Evolutionary conservation across 2,329 filamentous ascomycete species (phyloP), one percentile per base, ranked within the genome.

Genomic region (Basipetospora chlamydospora): DNA sequence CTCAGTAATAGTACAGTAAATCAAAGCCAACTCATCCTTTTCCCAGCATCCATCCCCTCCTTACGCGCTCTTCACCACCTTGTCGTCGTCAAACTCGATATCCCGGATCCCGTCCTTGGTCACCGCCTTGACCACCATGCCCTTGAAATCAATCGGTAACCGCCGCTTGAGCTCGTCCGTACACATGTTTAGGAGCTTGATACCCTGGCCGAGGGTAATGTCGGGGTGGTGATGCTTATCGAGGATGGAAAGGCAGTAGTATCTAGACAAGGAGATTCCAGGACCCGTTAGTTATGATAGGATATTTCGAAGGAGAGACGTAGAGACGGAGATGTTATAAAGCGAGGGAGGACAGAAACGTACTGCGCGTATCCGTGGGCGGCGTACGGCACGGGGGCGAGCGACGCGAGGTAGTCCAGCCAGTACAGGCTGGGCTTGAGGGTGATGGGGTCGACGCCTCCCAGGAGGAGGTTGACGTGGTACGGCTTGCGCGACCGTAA

Each of bases 201-300:
- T 73, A 39, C 90, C 90, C 58, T 93, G 74, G 43, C 81, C 86
- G 38, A 90, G 77, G 42, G 72, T 73, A 59, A 98, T 96, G 53
- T 95, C 80, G 33, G 90, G 88, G 53, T 95, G 83, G 58, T 98
- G 90, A 59, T 98, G 90, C 68, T 98, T 98, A 66, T 98, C 90
- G 35, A 98, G 76, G 48, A 94, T 92, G 6, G 85, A 92, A 42
- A 98, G 71, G 59, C 90, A 98, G 70, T 98, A 98, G 70, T 96
- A 96, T 63, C 78, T 85, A 43, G 23, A 20, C 30, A 9, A n/a
- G 12, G 35, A 16, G 16, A 13, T 8, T n/a, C n/a, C n/a, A n/a
- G n/a, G n/a, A n/a, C n/a, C n/a, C n/a, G n/a, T n/a, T 33, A 20
- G n/a, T n/a, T n/a, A n/a, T n/a, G n/a, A n/a, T n/a, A n/a, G 3